phyloP scores from a whole-genome alignment of 2,329 filamentous ascomycete genomes.

The Colletotrichum paranaense region DNA sequence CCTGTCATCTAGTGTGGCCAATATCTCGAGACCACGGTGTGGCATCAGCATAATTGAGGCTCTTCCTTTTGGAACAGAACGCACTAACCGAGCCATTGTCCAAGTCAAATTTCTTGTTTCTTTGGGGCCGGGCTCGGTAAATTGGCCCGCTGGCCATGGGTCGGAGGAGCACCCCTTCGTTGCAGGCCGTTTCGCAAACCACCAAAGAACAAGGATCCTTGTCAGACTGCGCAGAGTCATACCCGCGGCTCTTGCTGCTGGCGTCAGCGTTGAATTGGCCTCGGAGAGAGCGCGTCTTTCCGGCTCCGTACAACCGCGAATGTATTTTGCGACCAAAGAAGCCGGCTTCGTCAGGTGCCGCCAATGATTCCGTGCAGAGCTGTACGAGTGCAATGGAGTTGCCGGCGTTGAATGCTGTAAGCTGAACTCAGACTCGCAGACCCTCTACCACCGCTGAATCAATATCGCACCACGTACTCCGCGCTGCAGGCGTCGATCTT shows the following conservation, averaged over 20 bases:
- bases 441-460: not conserved
- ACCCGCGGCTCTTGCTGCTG: not conserved
- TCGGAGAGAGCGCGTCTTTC: not conserved
- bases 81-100: not conserved
- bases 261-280: not conserved
- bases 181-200: constrained; percentile 24
- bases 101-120: not conserved
- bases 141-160: not conserved
- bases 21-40: not conserved
- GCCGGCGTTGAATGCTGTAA: not conserved
- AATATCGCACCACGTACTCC: not conserved
- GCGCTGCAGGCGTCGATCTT: not conserved
- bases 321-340: not conserved
- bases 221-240: not conserved
- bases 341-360: not conserved
- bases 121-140: not conserved
- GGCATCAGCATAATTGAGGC: not conserved
- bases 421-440: not conserved
- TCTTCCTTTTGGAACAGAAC: not conserved
- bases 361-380: not conserved
- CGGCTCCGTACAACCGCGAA: not conserved
- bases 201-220: constrained; percentile 6
- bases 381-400: not conserved
- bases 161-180: constrained; percentile 8
- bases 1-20: not conserved